Evolutionary conservation across 148 eudicot species (phyloP), one percentile per base, ranked within the genome.

Genomic region (Fallopia convolvulus): DNA sequence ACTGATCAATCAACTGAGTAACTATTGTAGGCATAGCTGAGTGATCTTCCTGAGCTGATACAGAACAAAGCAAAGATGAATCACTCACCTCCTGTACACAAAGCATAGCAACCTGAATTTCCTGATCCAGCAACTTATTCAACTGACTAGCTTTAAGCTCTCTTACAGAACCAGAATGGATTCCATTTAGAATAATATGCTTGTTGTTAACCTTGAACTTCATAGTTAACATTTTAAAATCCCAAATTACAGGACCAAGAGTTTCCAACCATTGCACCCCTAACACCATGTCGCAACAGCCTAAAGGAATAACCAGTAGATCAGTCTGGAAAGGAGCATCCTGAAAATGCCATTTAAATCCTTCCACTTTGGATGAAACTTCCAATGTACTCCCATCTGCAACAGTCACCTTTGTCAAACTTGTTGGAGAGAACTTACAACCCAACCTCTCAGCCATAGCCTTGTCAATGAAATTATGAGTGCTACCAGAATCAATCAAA

Each of bases 401-500:
- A 0, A 63, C 70, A 3, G 2, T 1, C 0, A 63, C n/a, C 2
- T 1, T 63, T 1, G 70, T 21, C 2, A 9, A 9, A 0, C 8
- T 10, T 1, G 14, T 3, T 5, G 70, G 14, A 10, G 1, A 2
- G 0, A 18, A 2, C 6, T 21, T 63, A 6, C 2, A 63, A 10
- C 70, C 70, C 13, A 63, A 12, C 32, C 6, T 63, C 2, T 18
- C 70, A 21, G 9, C 70, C 12, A 63, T 18, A 11, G 47, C 0
- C 0, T 18, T 4, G 7, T 81, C 53, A 1, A 81, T 20, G 14
- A 77, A 77, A 8, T 80, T 80, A 3, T 74, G 81, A 0, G 77
- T 80, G n/a, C 78, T 80, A 0, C 82, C 78, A 47, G 50, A 32
- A 6, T 80, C 76, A 2, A 80, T 20, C 6, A 80, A 23, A 0